Evolutionary conservation across 306 rosid genomes (phyloP).

Genomic region (Adenanthera pavonina): DNA sequence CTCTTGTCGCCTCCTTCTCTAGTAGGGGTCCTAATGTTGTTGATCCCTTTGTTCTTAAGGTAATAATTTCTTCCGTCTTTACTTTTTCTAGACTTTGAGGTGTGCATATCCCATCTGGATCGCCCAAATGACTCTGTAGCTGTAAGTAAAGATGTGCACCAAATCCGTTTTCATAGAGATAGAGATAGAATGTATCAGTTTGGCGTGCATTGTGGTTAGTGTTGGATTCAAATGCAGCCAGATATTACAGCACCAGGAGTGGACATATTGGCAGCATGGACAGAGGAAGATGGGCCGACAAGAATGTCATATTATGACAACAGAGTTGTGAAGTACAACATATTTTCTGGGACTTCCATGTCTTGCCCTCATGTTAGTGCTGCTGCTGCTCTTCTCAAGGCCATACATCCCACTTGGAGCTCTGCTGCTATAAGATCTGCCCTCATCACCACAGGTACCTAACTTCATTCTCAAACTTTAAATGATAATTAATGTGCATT

Average conservation of each 20-base stretch:
- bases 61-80: background rate
- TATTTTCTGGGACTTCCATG: slow-evolving; percentile 94
- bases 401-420: slow-evolving; percentile 86
- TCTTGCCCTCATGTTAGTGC: slow-evolving; percentile 93
- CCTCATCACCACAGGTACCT: slow-evolving; percentile 83
- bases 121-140: too few species aligned
- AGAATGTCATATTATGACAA: slow-evolving; percentile 55
- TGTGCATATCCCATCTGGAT: too few species aligned
- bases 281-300: slow-evolving; percentile 73
- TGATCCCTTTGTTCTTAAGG: slow-evolving; percentile 88
- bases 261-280: slow-evolving; percentile 95
- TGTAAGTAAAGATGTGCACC: too few species aligned
- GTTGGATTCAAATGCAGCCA: slow-evolving; percentile 62
- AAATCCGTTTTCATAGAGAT: too few species aligned
- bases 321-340: slow-evolving; percentile 68
- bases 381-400: slow-evolving; percentile 76
- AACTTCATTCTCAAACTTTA: background rate
- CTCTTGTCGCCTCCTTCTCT: slow-evolving; percentile 74
- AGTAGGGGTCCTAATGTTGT: slow-evolving; percentile 89
- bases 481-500: background rate
- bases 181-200: too few species aligned
- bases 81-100: too few species aligned
- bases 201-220: background rate
- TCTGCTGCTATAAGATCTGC: slow-evolving; percentile 91
- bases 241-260: slow-evolving; percentile 96